Percentiles rank a stretch among this genome's conserved stretches.
Evolutionary conservation across 1,284 basidiomycete genomes (phyloP).

Genomic region (Trichosporon sp.): DNA sequence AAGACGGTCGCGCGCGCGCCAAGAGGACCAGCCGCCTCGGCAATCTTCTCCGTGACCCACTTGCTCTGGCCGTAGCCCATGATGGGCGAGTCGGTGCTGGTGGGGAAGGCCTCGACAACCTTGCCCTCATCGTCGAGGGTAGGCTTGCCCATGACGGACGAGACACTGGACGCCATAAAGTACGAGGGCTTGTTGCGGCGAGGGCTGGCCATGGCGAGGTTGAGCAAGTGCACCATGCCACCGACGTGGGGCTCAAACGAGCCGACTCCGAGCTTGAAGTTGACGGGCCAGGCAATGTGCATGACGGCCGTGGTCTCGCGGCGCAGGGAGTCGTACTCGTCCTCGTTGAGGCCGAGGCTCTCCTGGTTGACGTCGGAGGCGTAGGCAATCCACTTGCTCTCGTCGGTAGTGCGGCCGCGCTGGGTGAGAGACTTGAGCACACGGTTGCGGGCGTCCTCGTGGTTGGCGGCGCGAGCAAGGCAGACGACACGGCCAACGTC

Average conservation of each 20-base stretch:
- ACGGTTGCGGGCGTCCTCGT: slow-evolving; percentile 32
- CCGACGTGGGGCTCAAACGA: slow-evolving; percentile 55
- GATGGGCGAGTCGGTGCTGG: slow-evolving; percentile 26
- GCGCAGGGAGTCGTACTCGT: slow-evolving; percentile 48
- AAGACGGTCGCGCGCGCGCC: slow-evolving; percentile 18
- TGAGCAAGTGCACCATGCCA: slow-evolving; percentile 56
- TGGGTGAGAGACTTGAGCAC: slow-evolving; percentile 33
- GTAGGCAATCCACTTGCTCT: slow-evolving; percentile 47
- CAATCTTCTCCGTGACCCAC: slow-evolving; percentile 57
- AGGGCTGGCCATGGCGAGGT: slow-evolving; percentile 53
- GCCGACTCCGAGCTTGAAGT: slow-evolving; percentile 47
- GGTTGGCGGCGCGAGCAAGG: slow-evolving; percentile 48
- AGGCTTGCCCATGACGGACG: not conserved
- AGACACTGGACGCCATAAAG: not conserved
- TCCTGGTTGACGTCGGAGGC: slow-evolving; percentile 51
- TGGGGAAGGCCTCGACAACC: slow-evolving; percentile 31
- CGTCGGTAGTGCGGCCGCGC: slow-evolving; percentile 25
- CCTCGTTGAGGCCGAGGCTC: slow-evolving; percentile 49
- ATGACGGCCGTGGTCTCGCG: slow-evolving; percentile 51
- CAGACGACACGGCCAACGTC: slow-evolving; percentile 53
- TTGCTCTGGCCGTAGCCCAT: slow-evolving; percentile 60
- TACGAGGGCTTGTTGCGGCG: slow-evolving; percentile 29
- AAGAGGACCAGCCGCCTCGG: slow-evolving; percentile 39
- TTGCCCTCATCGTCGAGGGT: slow-evolving; percentile 14
- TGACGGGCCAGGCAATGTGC: slow-evolving; percentile 51